Evolutionary conservation across 176 grass and related monocot genomes (phyloP).

Genomic region (Eragrostis curvula): DNA sequence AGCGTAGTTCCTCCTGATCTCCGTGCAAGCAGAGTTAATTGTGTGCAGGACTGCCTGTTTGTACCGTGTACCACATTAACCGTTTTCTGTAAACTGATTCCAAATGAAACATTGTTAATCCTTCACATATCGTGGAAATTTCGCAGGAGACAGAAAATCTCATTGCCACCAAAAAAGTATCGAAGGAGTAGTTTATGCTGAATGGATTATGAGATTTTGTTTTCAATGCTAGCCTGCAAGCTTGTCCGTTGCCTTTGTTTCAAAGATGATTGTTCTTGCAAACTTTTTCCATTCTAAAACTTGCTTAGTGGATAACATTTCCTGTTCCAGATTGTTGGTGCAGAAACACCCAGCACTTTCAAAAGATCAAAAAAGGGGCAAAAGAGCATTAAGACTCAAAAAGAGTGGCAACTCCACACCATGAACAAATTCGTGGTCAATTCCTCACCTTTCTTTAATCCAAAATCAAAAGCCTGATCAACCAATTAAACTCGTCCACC

Average conservation of each 20-base stretch:
- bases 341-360: constrained; percentile 16
- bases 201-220: background rate
- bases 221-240: background rate
- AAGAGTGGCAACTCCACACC: constrained; percentile 1
- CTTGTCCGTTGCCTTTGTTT: constrained; percentile 5
- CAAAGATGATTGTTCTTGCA: background rate
- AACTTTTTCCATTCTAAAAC: background rate
- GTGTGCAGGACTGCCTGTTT: background rate
- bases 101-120: too few relatives aligned
- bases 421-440: constrained; percentile 29
- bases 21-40: background rate
- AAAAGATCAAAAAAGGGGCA: background rate
- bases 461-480: constrained; percentile 9
- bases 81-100: background rate
- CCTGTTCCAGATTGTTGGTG: constrained; percentile 1
- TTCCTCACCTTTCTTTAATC: background rate
- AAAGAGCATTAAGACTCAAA: background rate
- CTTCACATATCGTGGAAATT: too few relatives aligned
- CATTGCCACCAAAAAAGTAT: too few relatives aligned
- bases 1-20: background rate
- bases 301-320: background rate
- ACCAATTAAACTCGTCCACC: constrained; percentile 12
- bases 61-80: background rate
- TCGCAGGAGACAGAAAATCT: too few relatives aligned
- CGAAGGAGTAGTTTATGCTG: background rate